Percentiles rank a stretch among this genome's conserved stretches.
Evolutionary conservation across 257 asterid genomes (phyloP).

Genomic region (Plantago elongata): DNA sequence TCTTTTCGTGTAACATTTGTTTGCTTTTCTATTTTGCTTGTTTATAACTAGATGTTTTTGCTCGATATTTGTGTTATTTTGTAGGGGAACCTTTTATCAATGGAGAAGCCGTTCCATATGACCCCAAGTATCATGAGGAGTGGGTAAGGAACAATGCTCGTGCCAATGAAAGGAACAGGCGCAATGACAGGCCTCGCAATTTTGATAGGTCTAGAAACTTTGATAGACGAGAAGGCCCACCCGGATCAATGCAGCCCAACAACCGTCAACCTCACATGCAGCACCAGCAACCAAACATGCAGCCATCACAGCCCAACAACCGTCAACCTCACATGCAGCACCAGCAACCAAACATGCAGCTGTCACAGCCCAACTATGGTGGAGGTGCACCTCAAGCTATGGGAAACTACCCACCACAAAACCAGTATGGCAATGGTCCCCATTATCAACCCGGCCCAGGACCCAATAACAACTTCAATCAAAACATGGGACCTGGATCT

Average conservation of each 20-base stretch:
- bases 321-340: background rate
- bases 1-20: background rate
- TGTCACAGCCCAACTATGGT: slow-evolving; percentile 19
- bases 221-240: slow-evolving; percentile 41
- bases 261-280: background rate
- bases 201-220: slow-evolving; percentile 64
- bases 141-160: slow-evolving; percentile 91
- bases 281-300: slow-evolving; percentile 17
- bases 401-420: slow-evolving; percentile 30
- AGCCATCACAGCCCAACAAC: slow-evolving; percentile 21
- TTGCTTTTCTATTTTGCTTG: background rate
- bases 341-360: slow-evolving; percentile 19
- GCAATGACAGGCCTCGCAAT: slow-evolving; percentile 78
- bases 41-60: background rate
- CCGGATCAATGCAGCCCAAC: slow-evolving; percentile 33
- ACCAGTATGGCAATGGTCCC: slow-evolving; percentile 27
- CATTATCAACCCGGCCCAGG: slow-evolving; percentile 31
- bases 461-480: slow-evolving; percentile 27
- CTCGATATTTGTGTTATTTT: slow-evolving; percentile 10
- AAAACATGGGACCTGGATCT: slow-evolving; percentile 20
- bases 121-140: slow-evolving; percentile 87
- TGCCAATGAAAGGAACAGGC: slow-evolving; percentile 78
- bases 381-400: slow-evolving; percentile 28
- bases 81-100: slow-evolving; percentile 93
- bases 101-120: slow-evolving; percentile 97